phyloP scores from a whole-genome alignment of 371 early-diverging fungal species.

The Zychaea mexicana region DNA sequence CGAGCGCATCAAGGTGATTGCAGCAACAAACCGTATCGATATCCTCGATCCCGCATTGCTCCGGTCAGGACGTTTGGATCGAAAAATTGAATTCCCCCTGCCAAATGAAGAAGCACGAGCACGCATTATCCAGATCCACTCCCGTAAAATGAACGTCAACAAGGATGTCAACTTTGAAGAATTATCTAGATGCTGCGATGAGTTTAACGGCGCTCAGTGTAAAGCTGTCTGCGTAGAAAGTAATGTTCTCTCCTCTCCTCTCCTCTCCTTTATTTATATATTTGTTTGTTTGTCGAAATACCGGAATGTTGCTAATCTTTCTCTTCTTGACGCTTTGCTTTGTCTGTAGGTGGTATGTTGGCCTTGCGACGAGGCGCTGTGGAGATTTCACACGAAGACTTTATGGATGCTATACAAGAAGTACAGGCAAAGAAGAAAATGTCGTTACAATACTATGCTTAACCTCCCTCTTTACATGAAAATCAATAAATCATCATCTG shows the following conservation, averaged over 20 bases:
- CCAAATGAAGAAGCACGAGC: slow-evolving; percentile 99
- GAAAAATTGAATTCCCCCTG: slow-evolving; percentile 99
- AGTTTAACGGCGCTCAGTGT: slow-evolving; percentile 99
- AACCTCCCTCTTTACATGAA: slow-evolving; percentile 17
- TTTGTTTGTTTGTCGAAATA: neutral
- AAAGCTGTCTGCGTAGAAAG: slow-evolving; percentile 97
- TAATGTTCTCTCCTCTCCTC: slow-evolving; percentile 23
- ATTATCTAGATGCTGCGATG: slow-evolving; percentile 97
- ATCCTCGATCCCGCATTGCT: slow-evolving; percentile 99
- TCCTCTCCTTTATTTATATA: neutral
- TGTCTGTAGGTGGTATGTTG: slow-evolving; percentile 89
- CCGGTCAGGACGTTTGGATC: slow-evolving; percentile 99
- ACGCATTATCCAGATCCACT: slow-evolving; percentile 99
- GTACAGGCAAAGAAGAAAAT: slow-evolving; percentile 99
- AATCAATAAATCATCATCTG: slow-evolving; percentile 1
- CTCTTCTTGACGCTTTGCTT: neutral
- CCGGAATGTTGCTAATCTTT: neutral
- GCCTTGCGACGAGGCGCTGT: slow-evolving; percentile 93
- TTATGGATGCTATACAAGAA: slow-evolving; percentile 99
- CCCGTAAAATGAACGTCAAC: slow-evolving; percentile 98
- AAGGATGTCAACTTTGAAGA: slow-evolving; percentile 99
- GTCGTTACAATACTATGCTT: slow-evolving; percentile 94
- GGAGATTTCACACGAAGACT: slow-evolving; percentile 97
- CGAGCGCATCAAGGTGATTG: slow-evolving; percentile 99
- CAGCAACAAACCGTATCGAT: slow-evolving; percentile 99